These are phyloP conservation scores for Suillus ampliporus DNA, from an alignment of 768 basidiomycete species.

Conservation along the genomic window DNA sequence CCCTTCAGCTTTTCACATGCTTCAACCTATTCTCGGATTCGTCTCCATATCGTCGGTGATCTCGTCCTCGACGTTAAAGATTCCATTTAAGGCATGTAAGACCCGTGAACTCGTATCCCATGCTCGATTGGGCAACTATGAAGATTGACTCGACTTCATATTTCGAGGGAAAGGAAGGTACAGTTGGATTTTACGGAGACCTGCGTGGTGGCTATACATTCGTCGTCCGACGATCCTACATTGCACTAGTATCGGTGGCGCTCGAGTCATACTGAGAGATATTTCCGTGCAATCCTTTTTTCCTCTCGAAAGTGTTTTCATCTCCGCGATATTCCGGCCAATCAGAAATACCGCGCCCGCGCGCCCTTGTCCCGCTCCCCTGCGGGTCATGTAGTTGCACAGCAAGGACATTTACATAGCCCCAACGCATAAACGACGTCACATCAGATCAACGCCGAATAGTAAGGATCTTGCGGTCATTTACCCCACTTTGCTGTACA, in stretches of 20 bases:
- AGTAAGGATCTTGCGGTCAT: background rate
- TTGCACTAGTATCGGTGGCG: too few species aligned
- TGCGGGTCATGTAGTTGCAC: background rate
- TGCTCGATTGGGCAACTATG: background rate
- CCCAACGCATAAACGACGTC: background rate
- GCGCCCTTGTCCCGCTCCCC: background rate
- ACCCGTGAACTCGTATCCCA: slow-evolving; percentile 18
- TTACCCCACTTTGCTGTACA: slow-evolving; percentile 4
- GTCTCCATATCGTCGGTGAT: too few species aligned
- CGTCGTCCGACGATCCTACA: background rate
- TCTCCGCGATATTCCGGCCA: slow-evolving; percentile 1
- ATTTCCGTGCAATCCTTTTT: background rate
- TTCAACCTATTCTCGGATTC: background rate
- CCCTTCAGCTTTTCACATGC: slow-evolving; percentile 16
- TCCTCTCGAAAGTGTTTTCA: too few species aligned
- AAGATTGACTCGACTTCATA: slow-evolving; percentile 10
- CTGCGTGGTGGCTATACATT: slow-evolving; percentile 12
- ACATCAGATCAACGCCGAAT: background rate
- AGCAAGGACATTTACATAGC: slow-evolving; percentile 4
- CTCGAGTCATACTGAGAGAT: background rate
- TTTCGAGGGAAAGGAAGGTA: slow-evolving; percentile 14
- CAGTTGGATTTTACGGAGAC: slow-evolving; percentile 9
- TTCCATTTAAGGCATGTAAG: slow-evolving; percentile 31
- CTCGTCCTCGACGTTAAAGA: slow-evolving; percentile 27
- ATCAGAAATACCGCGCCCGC: background rate